These are phyloP conservation scores for Teratosphaeria zuluensis DNA, from an alignment of 2,329 filamentous ascomycete species.

Conservation along the genomic window DNA sequence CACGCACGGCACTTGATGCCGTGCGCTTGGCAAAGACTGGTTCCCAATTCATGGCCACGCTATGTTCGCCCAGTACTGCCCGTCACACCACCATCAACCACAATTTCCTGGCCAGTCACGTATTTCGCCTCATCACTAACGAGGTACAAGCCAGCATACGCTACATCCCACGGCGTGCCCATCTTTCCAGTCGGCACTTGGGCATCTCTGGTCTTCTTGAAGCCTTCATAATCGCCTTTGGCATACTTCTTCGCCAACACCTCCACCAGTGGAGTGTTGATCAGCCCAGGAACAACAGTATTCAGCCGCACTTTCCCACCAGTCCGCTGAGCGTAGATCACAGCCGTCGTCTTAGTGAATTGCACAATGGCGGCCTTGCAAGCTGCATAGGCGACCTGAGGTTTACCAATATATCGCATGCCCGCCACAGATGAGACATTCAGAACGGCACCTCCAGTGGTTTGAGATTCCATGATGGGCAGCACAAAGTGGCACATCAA, in stretches of 20 bases:
- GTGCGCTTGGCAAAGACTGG: background rate
- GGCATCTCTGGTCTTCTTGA: slow-evolving; percentile 41
- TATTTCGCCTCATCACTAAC: slow-evolving; percentile 50
- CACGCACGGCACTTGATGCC: background rate
- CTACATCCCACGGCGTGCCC: slow-evolving; percentile 52
- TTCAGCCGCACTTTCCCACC: slow-evolving; percentile 41
- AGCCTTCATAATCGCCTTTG: slow-evolving; percentile 39
- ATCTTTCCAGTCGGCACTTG: slow-evolving; percentile 52
- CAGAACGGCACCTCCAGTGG: slow-evolving; percentile 30
- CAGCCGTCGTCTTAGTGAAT: slow-evolving; percentile 67
- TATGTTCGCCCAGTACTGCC: slow-evolving; percentile 1
- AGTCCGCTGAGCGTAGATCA: slow-evolving; percentile 38
- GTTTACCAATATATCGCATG: slow-evolving; percentile 42
- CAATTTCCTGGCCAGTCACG: slow-evolving; percentile 48
- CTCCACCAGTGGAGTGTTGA: slow-evolving; percentile 45
- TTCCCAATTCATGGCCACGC: too few species aligned
- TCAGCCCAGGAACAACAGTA: slow-evolving; percentile 47
- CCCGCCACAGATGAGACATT: slow-evolving; percentile 39
- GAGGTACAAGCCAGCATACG: slow-evolving; percentile 47
- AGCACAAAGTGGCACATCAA: slow-evolving; percentile 44
- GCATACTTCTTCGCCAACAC: slow-evolving; percentile 38
- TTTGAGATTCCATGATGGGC: slow-evolving; percentile 45
- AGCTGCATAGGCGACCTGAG: slow-evolving; percentile 50
- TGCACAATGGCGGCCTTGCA: slow-evolving; percentile 72
- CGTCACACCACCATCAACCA: slow-evolving; percentile 19